Conservation (phyloP, 306 rosid genomes). For the Trifolium pratense region DNA sequence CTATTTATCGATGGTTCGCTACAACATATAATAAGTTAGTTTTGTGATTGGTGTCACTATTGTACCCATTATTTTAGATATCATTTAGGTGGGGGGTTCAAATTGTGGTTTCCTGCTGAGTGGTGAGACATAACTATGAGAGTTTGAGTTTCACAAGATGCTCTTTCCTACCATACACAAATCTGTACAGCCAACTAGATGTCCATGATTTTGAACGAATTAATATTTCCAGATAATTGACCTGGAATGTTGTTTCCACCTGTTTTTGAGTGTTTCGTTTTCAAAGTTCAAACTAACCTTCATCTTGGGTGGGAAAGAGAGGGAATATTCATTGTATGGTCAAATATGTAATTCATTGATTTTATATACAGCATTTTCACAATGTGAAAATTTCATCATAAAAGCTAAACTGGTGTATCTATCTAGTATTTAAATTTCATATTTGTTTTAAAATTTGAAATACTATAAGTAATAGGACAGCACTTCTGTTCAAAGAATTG, state of each 20-base stretch:
- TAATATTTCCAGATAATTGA: background rate
- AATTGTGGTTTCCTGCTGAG: background rate
- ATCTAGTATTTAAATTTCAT: too few species aligned
- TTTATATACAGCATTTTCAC: background rate
- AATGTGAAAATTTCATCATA: background rate
- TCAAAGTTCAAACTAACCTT: background rate
- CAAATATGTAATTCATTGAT: background rate
- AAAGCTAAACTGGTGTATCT: too few species aligned
- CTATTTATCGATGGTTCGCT: background rate
- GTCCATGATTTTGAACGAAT: background rate
- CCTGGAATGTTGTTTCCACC: background rate
- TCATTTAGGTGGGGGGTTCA: background rate
- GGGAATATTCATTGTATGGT: background rate
- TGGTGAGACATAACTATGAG: constrained; percentile 1
- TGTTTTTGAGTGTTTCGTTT: background rate
- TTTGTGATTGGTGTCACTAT: constrained; percentile 14
- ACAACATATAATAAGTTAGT: background rate
- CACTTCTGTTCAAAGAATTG: background rate
- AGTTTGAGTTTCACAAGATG: constrained; percentile 1
- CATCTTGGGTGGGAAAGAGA: background rate
- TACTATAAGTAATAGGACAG: background rate
- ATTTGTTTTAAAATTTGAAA: background rate
- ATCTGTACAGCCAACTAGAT: constrained; percentile 1
- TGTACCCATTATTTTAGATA: background rate
- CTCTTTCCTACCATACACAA: background rate